Evolutionary conservation across 2,329 filamentous ascomycete genomes (phyloP), one percentile per base, ranked within the genome.

Genomic region (Colletotrichum lentis): DNA sequence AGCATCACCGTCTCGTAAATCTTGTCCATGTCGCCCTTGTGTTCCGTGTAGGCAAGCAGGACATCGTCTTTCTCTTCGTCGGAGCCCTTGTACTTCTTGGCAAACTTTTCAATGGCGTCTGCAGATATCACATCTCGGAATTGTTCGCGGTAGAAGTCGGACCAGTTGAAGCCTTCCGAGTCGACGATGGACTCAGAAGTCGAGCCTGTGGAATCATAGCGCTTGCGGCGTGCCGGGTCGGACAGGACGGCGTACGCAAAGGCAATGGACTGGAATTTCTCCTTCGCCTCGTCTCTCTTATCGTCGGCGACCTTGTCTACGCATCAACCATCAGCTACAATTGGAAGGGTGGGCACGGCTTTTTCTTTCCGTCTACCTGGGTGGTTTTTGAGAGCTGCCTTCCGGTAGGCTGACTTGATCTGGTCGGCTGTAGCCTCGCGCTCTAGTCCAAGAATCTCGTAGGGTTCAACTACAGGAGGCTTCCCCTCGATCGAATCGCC

Each of bases 171-270:
- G 62, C 90, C 91, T 67, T 92, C 90, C 4, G 87, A 86, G 76
- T 93, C 91, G 39, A 90, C 86, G 24, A 97, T 87, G 10, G 89
- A 90, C 76, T 97, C 94, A 12, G 92, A 88, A 0, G 94, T 98
- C 64, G 91, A 96, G 62, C 96, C 96, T 0, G 95, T 98, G 61
- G 86, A 84, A 76, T 99, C 95, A 82, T 97, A 99, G 67, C 93
- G 91, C 73, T 89, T 89, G 72, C 96, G 91, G 61, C 96, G 89
- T 22, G 85, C 84, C 24, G 91, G 85, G 73, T 97, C 93, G 39
- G 93, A 97, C 43, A 99, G 91, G 57, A 99, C 88, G 41, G 94
- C 95, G 76, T 98, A 97, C 60, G 96, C 95, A 75, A 97, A 95
- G 27, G 95, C 95, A 73, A 99, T 89, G 73, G 91, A 85, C 79